phyloP scores from a whole-genome alignment of 371 early-diverging fungal genomes.

The Funneliformis caledonium region DNA sequence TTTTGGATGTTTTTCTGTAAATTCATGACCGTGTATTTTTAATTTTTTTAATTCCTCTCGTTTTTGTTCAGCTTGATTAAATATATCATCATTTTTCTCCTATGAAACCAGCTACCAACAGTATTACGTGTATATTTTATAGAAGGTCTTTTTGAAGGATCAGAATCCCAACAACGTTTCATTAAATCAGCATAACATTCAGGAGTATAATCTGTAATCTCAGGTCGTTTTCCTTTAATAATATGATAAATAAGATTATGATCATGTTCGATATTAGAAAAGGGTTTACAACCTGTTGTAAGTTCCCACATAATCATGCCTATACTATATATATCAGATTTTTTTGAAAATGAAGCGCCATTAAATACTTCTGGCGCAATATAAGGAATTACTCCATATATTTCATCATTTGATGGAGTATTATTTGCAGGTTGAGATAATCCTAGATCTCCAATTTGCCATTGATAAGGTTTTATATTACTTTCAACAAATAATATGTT shows the following conservation, averaged over 20 bases:
- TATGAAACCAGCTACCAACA: no score
- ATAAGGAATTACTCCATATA: background rate
- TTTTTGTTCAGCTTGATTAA: no score
- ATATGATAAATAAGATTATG: background rate
- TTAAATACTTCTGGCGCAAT: background rate
- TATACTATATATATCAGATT: background rate
- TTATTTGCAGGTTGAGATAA: no score
- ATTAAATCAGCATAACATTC: background rate
- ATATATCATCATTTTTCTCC: no score
- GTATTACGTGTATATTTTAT: background rate
- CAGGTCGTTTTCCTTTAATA: constrained; percentile 3
- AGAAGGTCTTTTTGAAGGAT: background rate
- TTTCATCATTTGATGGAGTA: background rate
- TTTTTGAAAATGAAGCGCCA: background rate
- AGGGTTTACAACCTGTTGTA: background rate
- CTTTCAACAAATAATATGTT: no score
- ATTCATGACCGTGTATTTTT: no score
- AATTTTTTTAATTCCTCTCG: no score
- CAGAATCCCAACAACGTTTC: constrained; percentile 9
- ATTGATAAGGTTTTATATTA: no score
- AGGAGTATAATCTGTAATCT: background rate
- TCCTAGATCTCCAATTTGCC: no score
- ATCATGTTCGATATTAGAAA: background rate
- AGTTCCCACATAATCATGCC: background rate
- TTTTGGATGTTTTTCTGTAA: no score